A percentile compares a stretch with the other conserved stretches of the same genome.
phyloP scores from a whole-genome alignment of 768 basidiomycete species.

The Rhodosporidiobolus sp. region DNA sequence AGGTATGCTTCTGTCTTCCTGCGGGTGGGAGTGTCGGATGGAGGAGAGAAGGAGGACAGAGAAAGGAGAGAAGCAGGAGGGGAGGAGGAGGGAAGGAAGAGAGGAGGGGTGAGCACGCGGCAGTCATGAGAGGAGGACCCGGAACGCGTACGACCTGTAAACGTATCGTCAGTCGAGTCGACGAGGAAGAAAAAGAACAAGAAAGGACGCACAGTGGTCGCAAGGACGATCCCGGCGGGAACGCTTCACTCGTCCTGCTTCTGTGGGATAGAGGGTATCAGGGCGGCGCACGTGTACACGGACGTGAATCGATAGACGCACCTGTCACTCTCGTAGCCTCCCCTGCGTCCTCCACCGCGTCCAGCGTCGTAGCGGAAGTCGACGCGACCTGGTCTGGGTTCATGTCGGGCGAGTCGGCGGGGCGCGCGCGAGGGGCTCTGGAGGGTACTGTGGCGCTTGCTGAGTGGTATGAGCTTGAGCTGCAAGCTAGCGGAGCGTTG shows the following conservation, averaged over 20 bases:
- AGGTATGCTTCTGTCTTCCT: constrained; percentile 5
- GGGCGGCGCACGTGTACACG: not conserved
- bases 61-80: not conserved
- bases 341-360: not conserved
- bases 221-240: constrained; percentile 2
- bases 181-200: not conserved
- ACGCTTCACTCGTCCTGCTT: constrained; percentile 2
- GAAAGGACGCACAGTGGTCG: not conserved
- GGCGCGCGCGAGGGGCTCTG: too few species aligned
- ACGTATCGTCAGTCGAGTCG: not conserved
- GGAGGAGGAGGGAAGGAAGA: too few species aligned
- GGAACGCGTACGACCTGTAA: constrained; percentile 2
- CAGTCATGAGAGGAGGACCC: too few species aligned
- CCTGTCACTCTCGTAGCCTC: not conserved
- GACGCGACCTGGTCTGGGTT: not conserved
- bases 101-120: not conserved
- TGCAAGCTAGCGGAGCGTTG: too few species aligned
- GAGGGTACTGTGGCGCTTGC: too few species aligned
- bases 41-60: not conserved
- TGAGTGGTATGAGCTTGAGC: too few species aligned
- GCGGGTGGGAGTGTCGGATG: not conserved
- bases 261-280: not conserved
- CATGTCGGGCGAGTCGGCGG: not conserved
- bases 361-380: not conserved
- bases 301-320: not conserved